These are phyloP conservation scores for Fusarium armeniacum DNA, from an alignment of 2,329 filamentous ascomycete genomes.

Conservation along the genomic window DNA sequence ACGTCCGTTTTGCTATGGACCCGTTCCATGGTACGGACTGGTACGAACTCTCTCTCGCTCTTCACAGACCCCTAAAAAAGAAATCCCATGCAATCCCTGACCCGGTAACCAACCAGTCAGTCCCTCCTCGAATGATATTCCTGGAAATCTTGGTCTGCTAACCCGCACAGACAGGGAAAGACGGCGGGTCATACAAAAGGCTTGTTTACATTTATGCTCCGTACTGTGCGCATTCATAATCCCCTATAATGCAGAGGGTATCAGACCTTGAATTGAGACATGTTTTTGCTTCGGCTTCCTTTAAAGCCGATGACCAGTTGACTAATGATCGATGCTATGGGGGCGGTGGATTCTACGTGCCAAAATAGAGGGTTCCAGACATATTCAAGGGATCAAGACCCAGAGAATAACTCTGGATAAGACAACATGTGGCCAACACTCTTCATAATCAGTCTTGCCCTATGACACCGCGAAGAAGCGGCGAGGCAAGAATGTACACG, in stretches of 20 bases:
- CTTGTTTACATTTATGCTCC: conserved; percentile 45
- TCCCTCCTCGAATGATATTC: conserved; percentile 40
- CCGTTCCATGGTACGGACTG: conserved; percentile 9
- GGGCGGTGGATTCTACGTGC: conserved; percentile 11
- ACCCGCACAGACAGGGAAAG: conserved; percentile 42
- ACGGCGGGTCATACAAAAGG: conserved; percentile 46
- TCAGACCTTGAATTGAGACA: conserved; percentile 32
- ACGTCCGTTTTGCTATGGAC: conserved; percentile 21
- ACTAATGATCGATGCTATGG: background rate
- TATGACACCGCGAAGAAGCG: background rate
- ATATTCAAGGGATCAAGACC: conserved; percentile 29
- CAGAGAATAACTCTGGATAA: conserved; percentile 20
- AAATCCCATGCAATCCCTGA: conserved; percentile 27
- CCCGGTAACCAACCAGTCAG: conserved; percentile 33
- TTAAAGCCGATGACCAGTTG: conserved; percentile 13
- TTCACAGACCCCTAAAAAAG: conserved; percentile 32
- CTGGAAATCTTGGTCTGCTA: conserved; percentile 17
- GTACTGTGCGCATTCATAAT: conserved; percentile 20
- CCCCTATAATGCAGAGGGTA: conserved; percentile 3
- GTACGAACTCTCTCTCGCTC: conserved; percentile 20
- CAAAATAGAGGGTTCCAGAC: conserved; percentile 12
- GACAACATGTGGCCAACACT: conserved; percentile 25
- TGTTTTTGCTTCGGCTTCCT: conserved; percentile 24
- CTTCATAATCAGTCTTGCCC: conserved; percentile 10
- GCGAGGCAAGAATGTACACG: conserved; percentile 21